Conservation (phyloP, 23 red algal genomes). For the Chondrus crispus region DNA sequence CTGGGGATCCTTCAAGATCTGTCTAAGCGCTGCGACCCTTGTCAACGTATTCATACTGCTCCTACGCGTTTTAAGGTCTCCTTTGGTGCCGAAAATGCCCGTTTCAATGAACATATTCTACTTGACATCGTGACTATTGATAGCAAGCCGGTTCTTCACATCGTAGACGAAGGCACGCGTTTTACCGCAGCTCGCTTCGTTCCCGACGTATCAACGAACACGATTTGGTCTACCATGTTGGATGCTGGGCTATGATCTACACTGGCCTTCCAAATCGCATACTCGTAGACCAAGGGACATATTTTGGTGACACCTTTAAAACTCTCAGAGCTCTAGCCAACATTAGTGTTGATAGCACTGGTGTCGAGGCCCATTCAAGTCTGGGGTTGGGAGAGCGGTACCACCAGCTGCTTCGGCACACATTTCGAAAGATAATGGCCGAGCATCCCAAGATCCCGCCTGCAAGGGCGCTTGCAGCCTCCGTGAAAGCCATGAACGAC, state of each 20-base stretch:
- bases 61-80: constrained; percentile 4
- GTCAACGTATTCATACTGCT: background rate
- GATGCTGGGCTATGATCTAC: background rate
- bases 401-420: background rate
- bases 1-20: background rate
- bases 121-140: constrained; percentile 32
- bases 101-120: constrained; percentile 1
- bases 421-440: background rate
- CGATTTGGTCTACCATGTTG: constrained; percentile 13
- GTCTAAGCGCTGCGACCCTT: background rate
- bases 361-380: constrained; percentile 6
- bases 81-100: background rate
- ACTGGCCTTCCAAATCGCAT: constrained; percentile 1
- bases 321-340: background rate
- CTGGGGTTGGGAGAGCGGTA: background rate
- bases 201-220: background rate
- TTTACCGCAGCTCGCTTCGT: constrained; percentile 14
- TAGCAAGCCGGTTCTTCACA: background rate
- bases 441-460: background rate
- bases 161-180: background rate
- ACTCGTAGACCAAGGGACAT: background rate
- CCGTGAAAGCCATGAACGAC: constrained; percentile 1
- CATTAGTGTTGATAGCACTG: background rate
- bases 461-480: background rate
- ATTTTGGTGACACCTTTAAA: background rate